phyloP scores from a whole-genome alignment of 2,329 filamentous ascomycete species.

The Cytospora paraplurivora region DNA sequence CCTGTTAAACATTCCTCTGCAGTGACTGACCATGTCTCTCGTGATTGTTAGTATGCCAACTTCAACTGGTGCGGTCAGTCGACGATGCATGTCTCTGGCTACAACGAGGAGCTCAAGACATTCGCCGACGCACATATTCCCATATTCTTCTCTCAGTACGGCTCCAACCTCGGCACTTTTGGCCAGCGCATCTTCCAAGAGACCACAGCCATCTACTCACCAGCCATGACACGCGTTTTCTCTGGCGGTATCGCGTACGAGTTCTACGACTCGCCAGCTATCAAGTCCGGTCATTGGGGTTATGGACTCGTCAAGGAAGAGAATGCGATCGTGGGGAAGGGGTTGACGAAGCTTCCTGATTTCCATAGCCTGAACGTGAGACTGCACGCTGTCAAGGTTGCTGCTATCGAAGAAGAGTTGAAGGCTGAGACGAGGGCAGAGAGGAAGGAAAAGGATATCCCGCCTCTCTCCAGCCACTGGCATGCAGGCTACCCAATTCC shows the following conservation, averaged over 20 bases:
- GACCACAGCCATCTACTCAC: conserved; percentile 57
- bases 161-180: conserved; percentile 52
- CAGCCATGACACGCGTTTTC: conserved; percentile 55
- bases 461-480: conserved; percentile 23
- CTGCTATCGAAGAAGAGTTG: neutral
- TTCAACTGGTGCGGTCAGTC: conserved; percentile 60
- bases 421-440: neutral
- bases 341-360: conserved; percentile 21
- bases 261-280: conserved; percentile 55
- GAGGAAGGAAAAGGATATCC: conserved; percentile 5
- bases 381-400: conserved; percentile 10
- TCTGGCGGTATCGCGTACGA: conserved; percentile 65
- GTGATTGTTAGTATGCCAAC: conserved; percentile 47
- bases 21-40: neutral
- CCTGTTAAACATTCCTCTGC: too few relatives aligned
- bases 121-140: conserved; percentile 57
- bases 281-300: conserved; percentile 29
- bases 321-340: conserved; percentile 7
- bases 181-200: conserved; percentile 58
- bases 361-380: conserved; percentile 22
- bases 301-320: conserved; percentile 45
- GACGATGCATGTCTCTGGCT: conserved; percentile 53
- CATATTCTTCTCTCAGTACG: conserved; percentile 67
- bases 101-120: conserved; percentile 45
- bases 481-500: conserved; percentile 26